These are phyloP conservation scores for Globisporangium spiculum DNA, from an alignment of 352 stramenopile species.

Conservation along the genomic window DNA sequence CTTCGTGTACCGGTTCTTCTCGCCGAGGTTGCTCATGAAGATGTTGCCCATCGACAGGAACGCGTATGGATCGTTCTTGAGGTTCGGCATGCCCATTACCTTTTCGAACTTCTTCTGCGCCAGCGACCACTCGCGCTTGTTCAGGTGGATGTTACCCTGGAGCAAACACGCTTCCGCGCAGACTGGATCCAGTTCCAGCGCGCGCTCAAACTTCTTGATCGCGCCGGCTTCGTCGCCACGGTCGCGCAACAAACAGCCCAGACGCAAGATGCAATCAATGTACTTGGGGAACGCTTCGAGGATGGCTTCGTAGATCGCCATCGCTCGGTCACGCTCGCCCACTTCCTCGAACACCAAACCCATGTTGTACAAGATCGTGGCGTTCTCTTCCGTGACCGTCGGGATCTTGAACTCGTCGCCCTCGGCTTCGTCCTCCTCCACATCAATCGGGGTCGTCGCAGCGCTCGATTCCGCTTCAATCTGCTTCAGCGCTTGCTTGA, in stretches of 20 bases:
- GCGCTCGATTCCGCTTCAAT: conserved; percentile 35
- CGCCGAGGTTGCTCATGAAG: conserved; percentile 97
- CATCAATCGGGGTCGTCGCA: conserved; percentile 18
- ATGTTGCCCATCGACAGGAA: conserved; percentile 97
- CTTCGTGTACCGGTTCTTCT: conserved; percentile 94
- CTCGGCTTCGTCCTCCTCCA: conserved; percentile 28
- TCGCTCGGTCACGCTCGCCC: conserved; percentile 87
- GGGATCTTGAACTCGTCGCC: conserved; percentile 34
- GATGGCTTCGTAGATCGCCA: conserved; percentile 93
- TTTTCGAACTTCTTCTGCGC: conserved; percentile 93
- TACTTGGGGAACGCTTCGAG: conserved; percentile 92
- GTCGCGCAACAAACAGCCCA: conserved; percentile 94
- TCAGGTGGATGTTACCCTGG: conserved; percentile 95
- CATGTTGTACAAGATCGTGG: conserved; percentile 96
- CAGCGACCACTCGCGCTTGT: conserved; percentile 93
- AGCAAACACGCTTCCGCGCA: conserved; percentile 92
- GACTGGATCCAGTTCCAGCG: conserved; percentile 88
- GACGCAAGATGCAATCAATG: conserved; percentile 91
- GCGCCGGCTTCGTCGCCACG: conserved; percentile 88
- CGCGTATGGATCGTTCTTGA: conserved; percentile 96
- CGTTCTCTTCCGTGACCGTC: conserved; percentile 70
- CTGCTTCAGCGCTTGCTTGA: conserved; percentile 76
- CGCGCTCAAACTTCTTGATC: conserved; percentile 92
- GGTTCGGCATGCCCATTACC: conserved; percentile 93
- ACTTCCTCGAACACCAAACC: conserved; percentile 93